These are phyloP conservation scores for Thermomyces lanuginosus DNA, from an alignment of 2,329 filamentous ascomycete genomes.

Conservation along the genomic window DNA sequence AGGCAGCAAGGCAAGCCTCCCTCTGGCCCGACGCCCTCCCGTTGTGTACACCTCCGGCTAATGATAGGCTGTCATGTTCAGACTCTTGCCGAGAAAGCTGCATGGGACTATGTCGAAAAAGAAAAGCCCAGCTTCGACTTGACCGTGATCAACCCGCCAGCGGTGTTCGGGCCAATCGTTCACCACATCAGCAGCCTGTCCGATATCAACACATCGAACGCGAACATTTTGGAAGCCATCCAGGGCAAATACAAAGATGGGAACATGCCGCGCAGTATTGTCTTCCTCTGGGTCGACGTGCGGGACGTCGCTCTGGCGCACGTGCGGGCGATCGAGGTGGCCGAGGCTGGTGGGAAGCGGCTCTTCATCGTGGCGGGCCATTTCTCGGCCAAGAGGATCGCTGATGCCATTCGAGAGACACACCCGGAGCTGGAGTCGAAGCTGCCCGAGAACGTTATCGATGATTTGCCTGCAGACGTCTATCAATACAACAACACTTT, in stretches of 20 bases:
- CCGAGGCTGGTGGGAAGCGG: constrained; percentile 30
- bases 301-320: constrained; percentile 34
- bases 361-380: constrained; percentile 30
- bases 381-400: constrained; percentile 28
- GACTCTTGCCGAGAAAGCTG: constrained; percentile 48
- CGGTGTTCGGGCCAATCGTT: constrained; percentile 47
- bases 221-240: constrained; percentile 47
- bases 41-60: background rate
- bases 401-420: constrained; percentile 25
- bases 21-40: background rate
- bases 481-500: constrained; percentile 25
- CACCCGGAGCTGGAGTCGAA: constrained; percentile 27
- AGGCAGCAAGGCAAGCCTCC: constrained; percentile 35
- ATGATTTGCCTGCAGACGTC: constrained; percentile 15
- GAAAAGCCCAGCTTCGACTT: constrained; percentile 44
- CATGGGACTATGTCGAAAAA: constrained; percentile 46
- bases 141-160: constrained; percentile 45
- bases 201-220: constrained; percentile 58
- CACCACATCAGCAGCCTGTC: constrained; percentile 47
- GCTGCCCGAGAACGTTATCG: constrained; percentile 22
- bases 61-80: constrained; percentile 8
- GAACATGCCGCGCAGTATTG: constrained; percentile 42
- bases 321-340: constrained; percentile 30
- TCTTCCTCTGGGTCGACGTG: constrained; percentile 42
- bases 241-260: constrained; percentile 43